Conservation (phyloP, 2,329 filamentous ascomycete species). For the Fusarium praegraminearum region DNA sequence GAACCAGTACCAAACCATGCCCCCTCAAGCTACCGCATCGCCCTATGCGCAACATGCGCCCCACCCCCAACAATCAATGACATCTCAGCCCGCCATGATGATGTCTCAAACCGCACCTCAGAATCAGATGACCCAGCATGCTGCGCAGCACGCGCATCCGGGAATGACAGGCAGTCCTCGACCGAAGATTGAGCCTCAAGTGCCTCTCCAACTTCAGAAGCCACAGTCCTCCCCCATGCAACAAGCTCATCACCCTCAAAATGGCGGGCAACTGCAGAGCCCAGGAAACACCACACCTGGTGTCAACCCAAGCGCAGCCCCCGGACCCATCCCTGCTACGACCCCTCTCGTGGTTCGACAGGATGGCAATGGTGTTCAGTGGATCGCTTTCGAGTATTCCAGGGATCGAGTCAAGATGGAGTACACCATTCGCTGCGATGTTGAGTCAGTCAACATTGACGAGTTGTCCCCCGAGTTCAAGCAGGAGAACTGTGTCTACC, state of each 20-base stretch:
- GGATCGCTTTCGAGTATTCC: slow-evolving; percentile 99
- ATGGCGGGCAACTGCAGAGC: slow-evolving; percentile 56
- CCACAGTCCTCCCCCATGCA: slow-evolving; percentile 59
- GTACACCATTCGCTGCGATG: slow-evolving; percentile 97
- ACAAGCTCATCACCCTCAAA: slow-evolving; percentile 54
- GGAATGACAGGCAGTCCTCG: slow-evolving; percentile 72
- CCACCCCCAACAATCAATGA: slow-evolving; percentile 67
- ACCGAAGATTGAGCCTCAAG: slow-evolving; percentile 72
- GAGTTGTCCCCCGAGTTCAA: slow-evolving; percentile 90
- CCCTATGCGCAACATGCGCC: slow-evolving; percentile 71
- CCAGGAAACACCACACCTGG: slow-evolving; percentile 58
- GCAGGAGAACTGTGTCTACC: slow-evolving; percentile 98
- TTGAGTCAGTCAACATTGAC: slow-evolving; percentile 95
- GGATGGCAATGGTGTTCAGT: slow-evolving; percentile 96
- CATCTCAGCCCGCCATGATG: slow-evolving; percentile 74
- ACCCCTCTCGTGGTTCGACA: slow-evolving; percentile 94
- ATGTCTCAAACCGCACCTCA: slow-evolving; percentile 71
- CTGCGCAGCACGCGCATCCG: slow-evolving; percentile 66
- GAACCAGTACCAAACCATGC: slow-evolving; percentile 74
- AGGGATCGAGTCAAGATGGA: slow-evolving; percentile 99
- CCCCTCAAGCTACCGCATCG: slow-evolving; percentile 69
- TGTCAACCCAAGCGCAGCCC: slow-evolving; percentile 89
- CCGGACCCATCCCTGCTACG: slow-evolving; percentile 95
- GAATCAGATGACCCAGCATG: slow-evolving; percentile 70
- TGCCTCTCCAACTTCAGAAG: slow-evolving; percentile 72